Evolutionary conservation across 2,329 filamentous ascomycete genomes (phyloP), one percentile per base, ranked within the genome.

Genomic region (Trichophaea hybrida): DNA sequence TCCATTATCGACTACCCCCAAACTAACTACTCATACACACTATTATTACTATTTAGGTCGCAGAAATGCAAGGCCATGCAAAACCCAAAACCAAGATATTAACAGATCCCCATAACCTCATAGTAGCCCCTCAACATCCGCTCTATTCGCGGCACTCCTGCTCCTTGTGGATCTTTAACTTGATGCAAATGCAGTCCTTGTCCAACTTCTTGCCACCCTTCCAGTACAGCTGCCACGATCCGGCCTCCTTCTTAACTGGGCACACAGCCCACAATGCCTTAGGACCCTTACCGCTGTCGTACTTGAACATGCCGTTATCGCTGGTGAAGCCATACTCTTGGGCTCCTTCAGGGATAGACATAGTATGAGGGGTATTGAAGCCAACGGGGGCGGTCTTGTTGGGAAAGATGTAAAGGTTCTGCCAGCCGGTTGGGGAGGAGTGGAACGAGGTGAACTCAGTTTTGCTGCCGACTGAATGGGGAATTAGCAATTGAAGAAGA

Each of bases 401-500:
- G 6, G 58, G 50, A 40, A 48, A 64, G 53, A 65, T 52, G 13
- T 48, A 58, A 13, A 65, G 34, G 10, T 40, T 37, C 48, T 59
- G 62, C 7, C 8, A 59, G 2, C 64, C 64, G 5, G 58, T 65
- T 5, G 64, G 64, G 15, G 34, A 31, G 32, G 37, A 43, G 49
- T 65, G 62, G 55, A 58, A 59, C 15, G 62, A 64, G 10, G 37
- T 58, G 60, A 65, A 65, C n/a, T 40, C 31, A 24, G 55, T 24
- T 5, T 54, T 51, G 57, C 2, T 53, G 34, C 34, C 10, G 12
- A 17, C 10, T 17, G 5, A 6, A 17, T 40, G n/a, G 17, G 17
- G 38, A 13, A 10, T 13, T 5, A 32, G 8, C 33, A 44, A 13
- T 10, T 2, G 24, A 8, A 5, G n/a, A 6, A 4, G 15, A 38